Percentiles rank a stretch among this genome's conserved stretches.
Evolutionary conservation across 768 basidiomycete genomes (phyloP).

Genomic region (Suillus luteus): DNA sequence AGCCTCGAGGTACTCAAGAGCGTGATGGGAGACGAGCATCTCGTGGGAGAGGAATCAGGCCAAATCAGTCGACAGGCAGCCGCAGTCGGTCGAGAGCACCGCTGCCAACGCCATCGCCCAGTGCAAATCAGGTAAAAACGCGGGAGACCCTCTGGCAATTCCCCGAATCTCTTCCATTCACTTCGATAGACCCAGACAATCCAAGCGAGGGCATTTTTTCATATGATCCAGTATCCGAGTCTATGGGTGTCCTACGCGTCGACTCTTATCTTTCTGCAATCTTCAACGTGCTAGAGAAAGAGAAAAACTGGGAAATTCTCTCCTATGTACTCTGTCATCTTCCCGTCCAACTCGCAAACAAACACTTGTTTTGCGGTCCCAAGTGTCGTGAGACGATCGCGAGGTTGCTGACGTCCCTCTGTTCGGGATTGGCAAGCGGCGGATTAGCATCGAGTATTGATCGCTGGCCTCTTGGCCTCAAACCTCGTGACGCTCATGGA

Average conservation of each 20-base stretch:
- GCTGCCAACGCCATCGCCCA: conserved; percentile 33
- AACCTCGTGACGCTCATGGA: conserved; percentile 82
- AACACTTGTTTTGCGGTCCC: conserved; percentile 94
- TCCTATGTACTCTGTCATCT: conserved; percentile 92
- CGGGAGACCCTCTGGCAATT: conserved; percentile 62
- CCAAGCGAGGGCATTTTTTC: conserved; percentile 70
- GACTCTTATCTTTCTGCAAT: conserved; percentile 72
- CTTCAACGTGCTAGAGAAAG: conserved; percentile 65
- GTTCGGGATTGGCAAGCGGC: conserved; percentile 61
- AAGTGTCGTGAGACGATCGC: conserved; percentile 65
- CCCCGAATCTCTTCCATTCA: conserved; percentile 67
- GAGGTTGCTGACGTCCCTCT: conserved; percentile 64
- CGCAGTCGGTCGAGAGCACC: conserved; percentile 63
- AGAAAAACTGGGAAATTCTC: conserved; percentile 89
- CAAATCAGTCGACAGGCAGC: conserved; percentile 50
- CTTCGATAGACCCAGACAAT: conserved; percentile 53
- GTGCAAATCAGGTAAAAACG: conserved; percentile 22
- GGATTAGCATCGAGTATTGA: conserved; percentile 58
- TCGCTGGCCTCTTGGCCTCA: conserved; percentile 61
- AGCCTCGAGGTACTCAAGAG: conserved; percentile 52
- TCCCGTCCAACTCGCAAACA: conserved; percentile 90
- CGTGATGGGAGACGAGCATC: conserved; percentile 52
- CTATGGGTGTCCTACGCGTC: conserved; percentile 59
- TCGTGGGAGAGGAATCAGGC: conserved; percentile 49
- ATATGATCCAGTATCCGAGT: conserved; percentile 54